These are phyloP conservation scores for Arachis monticola DNA, from an alignment of 331 rosid genomes.

Conservation along the genomic window DNA sequence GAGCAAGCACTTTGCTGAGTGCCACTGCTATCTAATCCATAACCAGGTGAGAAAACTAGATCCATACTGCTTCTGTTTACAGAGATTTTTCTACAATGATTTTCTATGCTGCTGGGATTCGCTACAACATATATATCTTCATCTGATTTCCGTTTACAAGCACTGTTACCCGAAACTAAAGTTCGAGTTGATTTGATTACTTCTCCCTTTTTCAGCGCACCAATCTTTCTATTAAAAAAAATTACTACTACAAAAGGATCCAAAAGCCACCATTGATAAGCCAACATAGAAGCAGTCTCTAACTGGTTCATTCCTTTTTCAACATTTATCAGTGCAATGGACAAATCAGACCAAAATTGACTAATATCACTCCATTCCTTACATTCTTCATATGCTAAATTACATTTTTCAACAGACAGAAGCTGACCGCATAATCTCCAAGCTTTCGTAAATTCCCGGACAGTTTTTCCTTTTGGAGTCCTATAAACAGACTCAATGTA, in stretches of 20 bases:
- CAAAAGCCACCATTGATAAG: conserved; percentile 75
- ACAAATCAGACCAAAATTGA: conserved; percentile 81
- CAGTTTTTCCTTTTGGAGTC: conserved; percentile 73
- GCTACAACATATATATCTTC: conserved; percentile 29
- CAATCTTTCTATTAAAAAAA: conserved; percentile 76
- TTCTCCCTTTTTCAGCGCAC: conserved; percentile 85
- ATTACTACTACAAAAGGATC: conserved; percentile 83
- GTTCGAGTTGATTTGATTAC: conserved; percentile 62
- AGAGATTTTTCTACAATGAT: conserved; percentile 40
- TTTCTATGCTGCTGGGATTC: conserved; percentile 35
- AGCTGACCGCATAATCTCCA: conserved; percentile 87
- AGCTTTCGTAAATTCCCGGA: conserved; percentile 85
- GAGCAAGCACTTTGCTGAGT: conserved; percentile 43
- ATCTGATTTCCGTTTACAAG: conserved; percentile 44
- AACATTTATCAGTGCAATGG: conserved; percentile 59
- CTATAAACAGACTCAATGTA: conserved; percentile 70
- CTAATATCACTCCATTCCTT: conserved; percentile 74
- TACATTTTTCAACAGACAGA: conserved; percentile 58
- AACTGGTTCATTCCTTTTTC: conserved; percentile 55
- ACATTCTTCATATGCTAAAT: conserved; percentile 42
- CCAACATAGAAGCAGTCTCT: conserved; percentile 56
- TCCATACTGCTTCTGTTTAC: conserved; percentile 39
- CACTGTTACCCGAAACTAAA: conserved; percentile 42
- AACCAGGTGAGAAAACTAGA: conserved; percentile 46
- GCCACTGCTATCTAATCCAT: conserved; percentile 45